These are phyloP conservation scores for Arthrobotrys sinensis DNA, from an alignment of 2,329 filamentous ascomycete species.

Conservation along the genomic window DNA sequence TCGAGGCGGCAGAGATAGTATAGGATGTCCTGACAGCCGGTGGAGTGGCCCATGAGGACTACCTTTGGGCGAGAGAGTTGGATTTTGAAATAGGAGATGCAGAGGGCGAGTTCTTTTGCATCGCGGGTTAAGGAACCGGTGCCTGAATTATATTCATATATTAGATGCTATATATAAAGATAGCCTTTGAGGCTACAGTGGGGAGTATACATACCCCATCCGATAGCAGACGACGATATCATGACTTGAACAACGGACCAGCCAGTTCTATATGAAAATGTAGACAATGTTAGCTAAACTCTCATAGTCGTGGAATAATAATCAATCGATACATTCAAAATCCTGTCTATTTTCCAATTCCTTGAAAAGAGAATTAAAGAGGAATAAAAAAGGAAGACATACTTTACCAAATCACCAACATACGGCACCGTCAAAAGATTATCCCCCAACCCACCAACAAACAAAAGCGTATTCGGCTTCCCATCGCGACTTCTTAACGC, in stretches of 20 bases:
- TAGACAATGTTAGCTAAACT: background rate
- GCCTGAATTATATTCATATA: slow-evolving; percentile 65
- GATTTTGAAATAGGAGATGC: slow-evolving; percentile 70
- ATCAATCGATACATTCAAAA: background rate
- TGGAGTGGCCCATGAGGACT: slow-evolving; percentile 80
- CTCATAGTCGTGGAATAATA: too few species aligned
- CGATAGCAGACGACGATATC: slow-evolving; percentile 69
- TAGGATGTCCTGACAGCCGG: slow-evolving; percentile 79
- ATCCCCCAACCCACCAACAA: slow-evolving; percentile 80
- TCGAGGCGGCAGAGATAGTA: slow-evolving; percentile 71
- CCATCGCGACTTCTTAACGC: slow-evolving; percentile 27
- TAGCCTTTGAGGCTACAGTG: too few species aligned
- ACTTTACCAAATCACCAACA: slow-evolving; percentile 46
- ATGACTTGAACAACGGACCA: slow-evolving; percentile 71
- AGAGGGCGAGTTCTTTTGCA: slow-evolving; percentile 70
- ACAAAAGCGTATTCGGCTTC: slow-evolving; percentile 71
- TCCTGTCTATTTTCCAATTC: too few species aligned
- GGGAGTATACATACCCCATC: slow-evolving; percentile 66
- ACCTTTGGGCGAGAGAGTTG: slow-evolving; percentile 70
- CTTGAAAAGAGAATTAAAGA: slow-evolving; percentile 1
- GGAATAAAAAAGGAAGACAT: slow-evolving; percentile 19
- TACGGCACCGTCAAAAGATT: slow-evolving; percentile 78
- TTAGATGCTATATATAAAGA: background rate
- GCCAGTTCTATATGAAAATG: slow-evolving; percentile 51
- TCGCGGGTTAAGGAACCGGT: slow-evolving; percentile 70